A percentile compares a stretch with the other conserved stretches of the same genome.
Evolutionary conservation across 257 asterid species (phyloP).

Genomic region (Ilex asprella): DNA sequence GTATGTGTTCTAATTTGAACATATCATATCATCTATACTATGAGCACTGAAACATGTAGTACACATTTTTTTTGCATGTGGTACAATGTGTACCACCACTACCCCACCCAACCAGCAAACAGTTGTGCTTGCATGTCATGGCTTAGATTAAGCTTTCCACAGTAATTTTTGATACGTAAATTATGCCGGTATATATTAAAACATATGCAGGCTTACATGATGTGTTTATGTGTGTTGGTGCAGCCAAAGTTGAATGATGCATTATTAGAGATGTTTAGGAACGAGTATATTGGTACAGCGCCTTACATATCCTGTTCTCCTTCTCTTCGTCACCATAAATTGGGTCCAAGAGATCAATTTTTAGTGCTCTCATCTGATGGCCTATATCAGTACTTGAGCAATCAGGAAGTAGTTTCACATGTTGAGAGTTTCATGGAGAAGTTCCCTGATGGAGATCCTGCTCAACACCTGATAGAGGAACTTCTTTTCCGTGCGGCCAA

Average conservation of each 20-base stretch:
- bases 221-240: conserved; percentile 7
- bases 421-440: conserved; percentile 16
- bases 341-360: conserved; percentile 14
- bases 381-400: conserved; percentile 19
- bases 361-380: conserved; percentile 26
- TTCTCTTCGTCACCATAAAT: conserved; percentile 19
- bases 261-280: conserved; percentile 19
- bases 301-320: conserved; percentile 20
- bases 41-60: not conserved
- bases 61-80: not conserved
- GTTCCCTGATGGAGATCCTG: conserved; percentile 20
- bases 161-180: too few species aligned
- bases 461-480: conserved; percentile 22
- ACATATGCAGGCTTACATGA: conserved; percentile 1
- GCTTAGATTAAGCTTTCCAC: not conserved
- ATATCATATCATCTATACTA: not conserved
- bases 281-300: conserved; percentile 13
- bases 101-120: not conserved
- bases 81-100: not conserved
- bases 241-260: conserved; percentile 24
- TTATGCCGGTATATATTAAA: too few species aligned
- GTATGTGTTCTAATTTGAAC: not conserved
- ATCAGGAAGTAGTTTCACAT: conserved; percentile 19
- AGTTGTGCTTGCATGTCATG: not conserved
- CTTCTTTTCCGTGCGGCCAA: conserved; percentile 22